Percentiles rank a stretch among this genome's conserved stretches.
phyloP scores from a whole-genome alignment of 805 yeast genomes.

The Candida tallmaniae region DNA sequence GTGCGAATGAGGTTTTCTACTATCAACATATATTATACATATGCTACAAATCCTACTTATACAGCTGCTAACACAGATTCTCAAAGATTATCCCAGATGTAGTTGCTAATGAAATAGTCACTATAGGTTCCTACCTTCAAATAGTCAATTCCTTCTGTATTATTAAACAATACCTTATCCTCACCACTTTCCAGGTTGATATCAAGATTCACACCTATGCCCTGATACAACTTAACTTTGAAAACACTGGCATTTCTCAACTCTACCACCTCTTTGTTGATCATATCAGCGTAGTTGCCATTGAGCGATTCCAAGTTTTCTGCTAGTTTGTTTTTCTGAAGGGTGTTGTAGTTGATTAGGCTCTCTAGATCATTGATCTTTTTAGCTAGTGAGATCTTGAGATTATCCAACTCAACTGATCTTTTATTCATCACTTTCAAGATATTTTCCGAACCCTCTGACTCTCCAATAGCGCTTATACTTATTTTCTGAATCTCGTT shows the following conservation, averaged over 20 bases:
- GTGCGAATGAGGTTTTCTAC: too few relatives aligned
- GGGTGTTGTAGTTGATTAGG: conserved; percentile 31
- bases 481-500: conserved; percentile 14
- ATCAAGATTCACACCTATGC: conserved; percentile 49
- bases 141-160: conserved; percentile 41
- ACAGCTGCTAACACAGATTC: background rate
- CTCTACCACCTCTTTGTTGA: conserved; percentile 24
- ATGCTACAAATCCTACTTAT: too few relatives aligned
- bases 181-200: conserved; percentile 10
- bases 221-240: conserved; percentile 56
- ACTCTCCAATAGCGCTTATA: conserved; percentile 11
- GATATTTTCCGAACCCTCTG: conserved; percentile 15
- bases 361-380: conserved; percentile 47
- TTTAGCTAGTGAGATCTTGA: conserved; percentile 49
- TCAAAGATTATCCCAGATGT: conserved; percentile 61
- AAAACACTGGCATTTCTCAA: conserved; percentile 44
- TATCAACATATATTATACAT: background rate
- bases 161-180: conserved; percentile 41
- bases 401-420: conserved; percentile 35
- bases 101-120: conserved; percentile 67
- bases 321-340: conserved; percentile 32
- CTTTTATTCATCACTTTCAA: conserved; percentile 23
- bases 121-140: conserved; percentile 55
- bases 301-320: conserved; percentile 35
- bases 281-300: conserved; percentile 20